Evolutionary conservation across 2,329 filamentous ascomycete species (phyloP).

Genomic region (Exophiala mesophila): DNA sequence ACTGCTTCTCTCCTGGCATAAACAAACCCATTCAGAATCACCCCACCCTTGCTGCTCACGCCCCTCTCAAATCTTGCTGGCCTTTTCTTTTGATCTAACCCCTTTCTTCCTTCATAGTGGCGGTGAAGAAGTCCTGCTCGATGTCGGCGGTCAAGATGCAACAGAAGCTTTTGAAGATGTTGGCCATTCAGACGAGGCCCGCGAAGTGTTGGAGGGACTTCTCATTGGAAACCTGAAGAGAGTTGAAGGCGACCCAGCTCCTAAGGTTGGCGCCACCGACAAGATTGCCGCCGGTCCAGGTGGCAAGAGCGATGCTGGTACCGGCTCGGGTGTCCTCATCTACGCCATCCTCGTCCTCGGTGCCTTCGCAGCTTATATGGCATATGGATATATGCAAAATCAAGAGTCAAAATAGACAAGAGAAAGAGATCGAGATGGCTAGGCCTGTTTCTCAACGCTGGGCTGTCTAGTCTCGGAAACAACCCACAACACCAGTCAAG

Average conservation of each 20-base stretch:
- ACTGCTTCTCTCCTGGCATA: no score
- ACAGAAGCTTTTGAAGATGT: slow-evolving; percentile 99
- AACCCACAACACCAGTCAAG: no score
- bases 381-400: slow-evolving; percentile 78
- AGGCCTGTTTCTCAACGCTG: no score
- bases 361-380: slow-evolving; percentile 69
- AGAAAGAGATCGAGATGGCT: no score
- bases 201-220: slow-evolving; percentile 80
- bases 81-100: slow-evolving; percentile 3
- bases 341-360: slow-evolving; percentile 78
- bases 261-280: slow-evolving; percentile 54
- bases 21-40: no score
- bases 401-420: slow-evolving; percentile 33
- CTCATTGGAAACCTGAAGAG: slow-evolving; percentile 74
- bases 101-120: slow-evolving; percentile 60
- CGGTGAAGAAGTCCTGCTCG: slow-evolving; percentile 96
- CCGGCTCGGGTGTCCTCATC: slow-evolving; percentile 68
- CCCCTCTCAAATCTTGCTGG: slow-evolving; percentile 5
- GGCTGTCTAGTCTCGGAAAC: no score
- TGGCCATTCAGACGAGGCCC: slow-evolving; percentile 96
- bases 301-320: slow-evolving; percentile 39
- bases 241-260: slow-evolving; percentile 74
- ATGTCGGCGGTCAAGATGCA: slow-evolving; percentile 91
- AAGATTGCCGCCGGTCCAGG: slow-evolving; percentile 37
- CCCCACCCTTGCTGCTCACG: slow-evolving; percentile 1